Conservation (phyloP, 768 basidiomycete genomes). For the Pulveroboletus sp. region DNA sequence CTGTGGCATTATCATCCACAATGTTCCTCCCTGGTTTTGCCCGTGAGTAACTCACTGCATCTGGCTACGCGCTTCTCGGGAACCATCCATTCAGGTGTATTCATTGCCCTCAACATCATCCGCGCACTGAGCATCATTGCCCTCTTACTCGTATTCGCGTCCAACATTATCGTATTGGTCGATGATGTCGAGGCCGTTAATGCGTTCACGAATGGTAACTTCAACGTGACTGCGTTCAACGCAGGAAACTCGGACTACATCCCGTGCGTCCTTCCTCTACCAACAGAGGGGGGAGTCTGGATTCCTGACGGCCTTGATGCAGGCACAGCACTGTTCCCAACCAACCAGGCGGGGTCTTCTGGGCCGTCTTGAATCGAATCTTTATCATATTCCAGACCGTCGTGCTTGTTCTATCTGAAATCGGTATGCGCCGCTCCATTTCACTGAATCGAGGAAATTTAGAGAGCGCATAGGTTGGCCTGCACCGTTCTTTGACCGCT, state of each 20-base stretch:
- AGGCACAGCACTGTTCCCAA: conserved; percentile 86
- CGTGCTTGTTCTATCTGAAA: conserved; percentile 51
- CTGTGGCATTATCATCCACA: conserved; percentile 1
- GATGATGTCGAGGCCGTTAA: conserved; percentile 76
- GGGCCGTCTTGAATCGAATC: conserved; percentile 83
- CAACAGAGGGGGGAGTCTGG: not conserved
- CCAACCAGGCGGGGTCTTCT: conserved; percentile 88
- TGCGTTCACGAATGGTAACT: conserved; percentile 43
- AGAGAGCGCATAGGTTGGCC: conserved; percentile 55
- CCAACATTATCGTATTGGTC: conserved; percentile 68
- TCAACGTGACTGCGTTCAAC: conserved; percentile 35
- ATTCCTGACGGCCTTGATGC: not conserved
- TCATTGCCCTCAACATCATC: conserved; percentile 74
- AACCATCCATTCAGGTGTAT: conserved; percentile 37
- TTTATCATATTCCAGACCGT: conserved; percentile 80
- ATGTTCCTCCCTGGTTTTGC: conserved; percentile 29
- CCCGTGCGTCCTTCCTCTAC: conserved; percentile 44
- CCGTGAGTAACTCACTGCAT: conserved; percentile 15
- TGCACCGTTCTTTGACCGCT: conserved; percentile 72
- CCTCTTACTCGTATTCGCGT: conserved; percentile 77
- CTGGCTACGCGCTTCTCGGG: not conserved
- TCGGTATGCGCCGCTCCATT: conserved; percentile 34
- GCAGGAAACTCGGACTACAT: conserved; percentile 73
- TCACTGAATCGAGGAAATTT: not conserved
- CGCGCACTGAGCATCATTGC: conserved; percentile 74